Base-by-base conservation (phyloP, 148 eudicot species). In the Pharnaceum exiguum region DNA sequence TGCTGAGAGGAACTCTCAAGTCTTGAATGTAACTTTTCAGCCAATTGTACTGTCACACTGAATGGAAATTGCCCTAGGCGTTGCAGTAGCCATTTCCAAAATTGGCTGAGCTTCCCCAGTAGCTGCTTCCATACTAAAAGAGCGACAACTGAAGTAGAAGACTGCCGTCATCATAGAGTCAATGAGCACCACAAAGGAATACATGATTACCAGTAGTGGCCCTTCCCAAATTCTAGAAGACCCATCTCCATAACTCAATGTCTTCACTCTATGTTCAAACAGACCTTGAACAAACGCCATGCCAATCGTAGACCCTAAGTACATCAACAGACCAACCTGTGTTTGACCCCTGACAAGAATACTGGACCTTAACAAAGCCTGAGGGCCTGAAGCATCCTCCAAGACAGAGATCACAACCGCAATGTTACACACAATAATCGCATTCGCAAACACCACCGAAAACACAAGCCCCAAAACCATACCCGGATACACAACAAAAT, bases 231-330 rank as follows among this genome's bases (percentile, higher is more conserved):
- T 10, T 64, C 95, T 70, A 10, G 85, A 85, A 18, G 90, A 77
- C 36, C 83, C 95, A 46, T 87, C 98, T 45, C 89, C 95, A 58
- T 93, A 83, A 66, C 98, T 85, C 52, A 88, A 33, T 0, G 78
- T 85, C 75, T 85, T 88, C 63, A 88, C 96, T 55, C 96, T 68
- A 72, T 88, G 90, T 82, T 93, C 98, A 76, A 93, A 93, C 62
- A 88, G 74, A 3, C 86, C 96, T 65, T 88, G 90, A 53, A 83
- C 84, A 60, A 85, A 69, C 2, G 95, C 86, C 95, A 81, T 70
- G 37, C 88, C 96, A 12, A 88, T 78, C 0, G 96, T 88, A 5
- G 98, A 88, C 11, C 80, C 82, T 6, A 93, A 82, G 66, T 81
- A 93, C 72, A 93, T 83, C 68, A 83, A 53, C 25, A 93, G 83